phyloP scores from a whole-genome alignment of 768 basidiomycete species.

The Pleurotus citrinopileatus region DNA sequence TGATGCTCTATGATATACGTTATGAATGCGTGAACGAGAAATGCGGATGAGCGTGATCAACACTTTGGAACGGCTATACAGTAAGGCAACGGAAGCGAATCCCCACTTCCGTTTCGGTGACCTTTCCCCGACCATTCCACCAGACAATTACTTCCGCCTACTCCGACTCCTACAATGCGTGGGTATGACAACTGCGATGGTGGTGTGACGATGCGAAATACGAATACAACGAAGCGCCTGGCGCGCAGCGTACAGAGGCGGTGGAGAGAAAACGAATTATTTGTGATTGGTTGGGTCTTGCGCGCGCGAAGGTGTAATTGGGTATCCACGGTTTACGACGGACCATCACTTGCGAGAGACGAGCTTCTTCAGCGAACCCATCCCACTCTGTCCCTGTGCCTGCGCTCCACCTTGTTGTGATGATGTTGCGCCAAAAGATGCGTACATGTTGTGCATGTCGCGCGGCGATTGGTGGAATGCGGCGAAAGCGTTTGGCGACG shows the following conservation, averaged over 20 bases:
- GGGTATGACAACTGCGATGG: constrained; percentile 5
- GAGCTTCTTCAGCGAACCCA: constrained; percentile 29
- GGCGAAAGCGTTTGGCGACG: constrained; percentile 57
- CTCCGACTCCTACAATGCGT: not conserved
- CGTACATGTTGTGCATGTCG: constrained; percentile 57
- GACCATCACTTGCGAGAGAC: constrained; percentile 27
- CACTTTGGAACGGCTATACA: constrained; percentile 3
- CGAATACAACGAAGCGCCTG: constrained; percentile 10
- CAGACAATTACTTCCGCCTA: constrained; percentile 6
- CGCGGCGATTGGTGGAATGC: constrained; percentile 60
- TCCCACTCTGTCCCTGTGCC: constrained; percentile 21
- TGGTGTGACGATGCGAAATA: constrained; percentile 7
- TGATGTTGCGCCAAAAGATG: constrained; percentile 36
- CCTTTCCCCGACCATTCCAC: constrained; percentile 1
- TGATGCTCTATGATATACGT: constrained; percentile 9
- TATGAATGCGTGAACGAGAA: constrained; percentile 9
- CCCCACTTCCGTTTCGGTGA: not conserved
- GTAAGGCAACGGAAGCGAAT: constrained; percentile 6
- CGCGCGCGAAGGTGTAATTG: not conserved
- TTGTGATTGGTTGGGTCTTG: not conserved
- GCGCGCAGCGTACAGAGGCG: constrained; percentile 8
- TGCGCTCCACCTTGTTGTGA: constrained; percentile 17
- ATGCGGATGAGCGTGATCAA: constrained; percentile 9
- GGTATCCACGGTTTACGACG: constrained; percentile 15
- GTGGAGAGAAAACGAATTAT: not conserved